These are phyloP conservation scores for Ilyonectria mors-panacis DNA, from an alignment of 2,329 filamentous ascomycete genomes.

Conservation along the genomic window DNA sequence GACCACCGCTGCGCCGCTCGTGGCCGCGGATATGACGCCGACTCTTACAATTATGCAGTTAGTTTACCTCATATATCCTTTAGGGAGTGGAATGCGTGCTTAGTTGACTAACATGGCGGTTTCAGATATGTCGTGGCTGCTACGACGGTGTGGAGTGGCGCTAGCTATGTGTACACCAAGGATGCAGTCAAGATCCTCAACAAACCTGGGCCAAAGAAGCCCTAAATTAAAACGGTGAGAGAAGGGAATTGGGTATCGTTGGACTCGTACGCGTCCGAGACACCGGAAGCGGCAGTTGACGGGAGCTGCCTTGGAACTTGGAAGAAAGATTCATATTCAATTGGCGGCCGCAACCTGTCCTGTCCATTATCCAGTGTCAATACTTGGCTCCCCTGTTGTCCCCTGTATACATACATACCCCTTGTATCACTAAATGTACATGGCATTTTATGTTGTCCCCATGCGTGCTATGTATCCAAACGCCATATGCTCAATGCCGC, in stretches of 20 bases:
- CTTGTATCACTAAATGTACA: conserved; percentile 22
- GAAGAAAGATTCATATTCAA: conserved; percentile 1
- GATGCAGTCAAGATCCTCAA: conserved; percentile 90
- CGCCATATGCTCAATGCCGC: conserved; percentile 1
- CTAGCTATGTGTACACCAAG: conserved; percentile 92
- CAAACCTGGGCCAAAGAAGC: conserved; percentile 44
- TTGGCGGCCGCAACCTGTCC: background rate
- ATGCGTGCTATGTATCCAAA: conserved; percentile 3
- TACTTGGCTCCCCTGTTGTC: background rate
- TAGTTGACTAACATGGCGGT: conserved; percentile 21
- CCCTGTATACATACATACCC: conserved; percentile 13
- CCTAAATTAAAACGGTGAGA: conserved; percentile 25
- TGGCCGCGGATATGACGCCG: conserved; percentile 70
- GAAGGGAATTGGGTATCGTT: background rate
- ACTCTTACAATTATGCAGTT: conserved; percentile 76
- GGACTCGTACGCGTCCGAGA: background rate
- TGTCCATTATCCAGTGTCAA: background rate
- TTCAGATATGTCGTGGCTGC: conserved; percentile 84
- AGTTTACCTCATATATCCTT: conserved; percentile 52
- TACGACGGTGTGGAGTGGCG: conserved; percentile 94
- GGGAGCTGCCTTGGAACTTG: background rate
- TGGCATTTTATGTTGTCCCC: background rate
- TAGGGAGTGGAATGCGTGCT: background rate
- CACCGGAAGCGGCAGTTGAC: background rate
- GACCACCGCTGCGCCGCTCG: conserved; percentile 84